phyloP scores from a whole-genome alignment of 2,329 filamentous ascomycete species.

The Aspergillus sp. region DNA sequence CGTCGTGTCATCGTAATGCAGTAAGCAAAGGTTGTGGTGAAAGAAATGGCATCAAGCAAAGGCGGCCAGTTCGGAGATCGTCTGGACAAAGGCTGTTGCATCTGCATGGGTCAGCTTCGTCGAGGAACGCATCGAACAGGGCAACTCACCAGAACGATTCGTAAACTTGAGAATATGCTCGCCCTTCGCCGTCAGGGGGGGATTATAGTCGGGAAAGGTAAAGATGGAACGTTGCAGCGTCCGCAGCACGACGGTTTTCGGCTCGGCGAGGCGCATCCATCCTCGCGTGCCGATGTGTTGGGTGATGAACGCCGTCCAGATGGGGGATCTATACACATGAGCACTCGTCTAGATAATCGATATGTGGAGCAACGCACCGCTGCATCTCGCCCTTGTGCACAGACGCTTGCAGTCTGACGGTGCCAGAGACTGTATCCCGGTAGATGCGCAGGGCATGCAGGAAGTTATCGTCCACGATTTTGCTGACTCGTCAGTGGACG shows the following conservation, averaged over 20 bases:
- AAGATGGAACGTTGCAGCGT: slow-evolving; percentile 54
- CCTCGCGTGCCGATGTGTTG: slow-evolving; percentile 43
- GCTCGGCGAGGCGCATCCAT: slow-evolving; percentile 47
- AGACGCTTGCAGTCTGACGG: slow-evolving; percentile 57
- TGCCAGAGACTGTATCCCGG: slow-evolving; percentile 49
- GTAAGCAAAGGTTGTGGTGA: slow-evolving; percentile 18
- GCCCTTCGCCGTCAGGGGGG: slow-evolving; percentile 33
- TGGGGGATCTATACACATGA: slow-evolving; percentile 45
- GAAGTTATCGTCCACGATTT: slow-evolving; percentile 52
- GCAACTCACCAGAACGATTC: slow-evolving; percentile 27
- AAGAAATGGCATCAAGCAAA: slow-evolving; percentile 2
- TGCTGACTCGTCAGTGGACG: slow-evolving; percentile 27
- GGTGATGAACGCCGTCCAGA: slow-evolving; percentile 61
- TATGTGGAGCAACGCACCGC: no score
- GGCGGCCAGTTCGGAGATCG: slow-evolving; percentile 28
- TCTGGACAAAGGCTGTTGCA: slow-evolving; percentile 36
- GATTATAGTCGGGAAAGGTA: slow-evolving; percentile 48
- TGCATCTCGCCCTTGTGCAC: slow-evolving; percentile 52
- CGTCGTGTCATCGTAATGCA: neutral
- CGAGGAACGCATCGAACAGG: neutral
- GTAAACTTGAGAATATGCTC: slow-evolving; percentile 42
- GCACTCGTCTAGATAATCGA: neutral
- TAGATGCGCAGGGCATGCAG: slow-evolving; percentile 56
- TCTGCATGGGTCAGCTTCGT: slow-evolving; percentile 27
- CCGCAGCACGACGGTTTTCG: slow-evolving; percentile 47